phyloP scores from a whole-genome alignment of 129 eudicot genomes.

The Chrysanthemum lavandulifolium region DNA sequence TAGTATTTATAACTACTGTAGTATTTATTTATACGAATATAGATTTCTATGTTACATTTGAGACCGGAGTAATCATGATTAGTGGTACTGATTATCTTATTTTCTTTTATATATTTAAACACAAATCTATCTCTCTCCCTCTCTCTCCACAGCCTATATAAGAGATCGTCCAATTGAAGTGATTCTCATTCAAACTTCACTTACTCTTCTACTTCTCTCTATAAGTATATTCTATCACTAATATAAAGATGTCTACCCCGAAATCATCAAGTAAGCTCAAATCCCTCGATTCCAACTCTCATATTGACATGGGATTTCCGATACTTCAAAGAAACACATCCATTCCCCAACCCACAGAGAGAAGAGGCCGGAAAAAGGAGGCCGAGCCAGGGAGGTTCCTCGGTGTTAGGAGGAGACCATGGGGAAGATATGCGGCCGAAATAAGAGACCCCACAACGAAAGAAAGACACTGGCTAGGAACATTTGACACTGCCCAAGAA shows the following conservation, averaged over 20 bases:
- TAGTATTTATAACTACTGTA: too few species aligned
- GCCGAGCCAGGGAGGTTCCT: constrained; percentile 93
- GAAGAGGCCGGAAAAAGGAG: constrained; percentile 77
- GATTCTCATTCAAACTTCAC: constrained; percentile 33
- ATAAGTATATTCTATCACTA: neutral
- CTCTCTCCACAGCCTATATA: constrained; percentile 23
- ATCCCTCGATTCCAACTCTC: constrained; percentile 54
- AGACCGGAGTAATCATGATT: constrained; percentile 19
- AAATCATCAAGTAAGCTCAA: constrained; percentile 46
- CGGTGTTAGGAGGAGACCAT: constrained; percentile 83
- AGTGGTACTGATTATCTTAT: constrained; percentile 9
- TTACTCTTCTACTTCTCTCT: constrained; percentile 15
- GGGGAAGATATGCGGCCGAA: constrained; percentile 97
- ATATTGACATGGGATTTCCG: constrained; percentile 55
- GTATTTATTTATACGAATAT: neutral
- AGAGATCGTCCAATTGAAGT: constrained; percentile 21
- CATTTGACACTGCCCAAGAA: constrained; percentile 98
- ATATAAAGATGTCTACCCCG: constrained; percentile 32
- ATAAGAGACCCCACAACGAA: constrained; percentile 95
- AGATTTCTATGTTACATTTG: neutral
- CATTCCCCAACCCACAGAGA: constrained; percentile 50
- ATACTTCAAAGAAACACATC: constrained; percentile 92
- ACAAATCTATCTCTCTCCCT: neutral
- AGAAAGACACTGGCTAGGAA: constrained; percentile 97
- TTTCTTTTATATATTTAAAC: neutral